Base-by-base conservation (phyloP, 2,329 filamentous ascomycete species). In the Amauroascus niger region DNA sequence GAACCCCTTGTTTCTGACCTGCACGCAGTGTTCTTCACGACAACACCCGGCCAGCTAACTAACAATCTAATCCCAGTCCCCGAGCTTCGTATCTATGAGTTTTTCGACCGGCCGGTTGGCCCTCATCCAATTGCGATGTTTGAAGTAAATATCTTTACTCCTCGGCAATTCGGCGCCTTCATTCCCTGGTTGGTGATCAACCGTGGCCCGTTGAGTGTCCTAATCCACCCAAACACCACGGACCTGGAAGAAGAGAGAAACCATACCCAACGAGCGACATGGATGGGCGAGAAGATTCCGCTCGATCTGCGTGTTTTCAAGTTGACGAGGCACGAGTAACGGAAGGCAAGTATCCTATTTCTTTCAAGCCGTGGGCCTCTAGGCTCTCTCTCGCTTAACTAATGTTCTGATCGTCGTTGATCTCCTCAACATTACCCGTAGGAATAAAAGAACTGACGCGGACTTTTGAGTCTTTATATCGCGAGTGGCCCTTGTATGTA, bases 121-220 rank as follows among this genome's bases (percentile, higher is more conserved):
- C 89, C 89, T 0, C 48, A 50, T 22, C 83, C 86, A 0, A 69
- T 88, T 0, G 86, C 83, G 50, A 95, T 95, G 88, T 95, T 95
- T 63, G 90, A 96, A 70, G 88, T 95, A 44, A 94, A 94, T 61
- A 44, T 95, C 18, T 88, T 91, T 67, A 88, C 84, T 0, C 90
- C 89, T 0, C 83, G 81, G 2, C 87, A 95, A 67, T 95, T 95
- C 64, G 89, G 89, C 0, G 89, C 90, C 0, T 94, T 95, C 63
- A 73, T 96, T 37, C 79, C 87, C 0, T 95, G 89, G 89, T 72
- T 95, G 28, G 79, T 87, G 28, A 80, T 95, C 54, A 84, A 90
- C 69, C 78, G 89, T 4, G 89, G 89, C 0, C 87, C 87, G 1
- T 69, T 95, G 20, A 89, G 85, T 46, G 88, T 75, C 3, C 72